Conservation (phyloP, 352 stramenopile species). For the Globisporangium solare region DNA sequence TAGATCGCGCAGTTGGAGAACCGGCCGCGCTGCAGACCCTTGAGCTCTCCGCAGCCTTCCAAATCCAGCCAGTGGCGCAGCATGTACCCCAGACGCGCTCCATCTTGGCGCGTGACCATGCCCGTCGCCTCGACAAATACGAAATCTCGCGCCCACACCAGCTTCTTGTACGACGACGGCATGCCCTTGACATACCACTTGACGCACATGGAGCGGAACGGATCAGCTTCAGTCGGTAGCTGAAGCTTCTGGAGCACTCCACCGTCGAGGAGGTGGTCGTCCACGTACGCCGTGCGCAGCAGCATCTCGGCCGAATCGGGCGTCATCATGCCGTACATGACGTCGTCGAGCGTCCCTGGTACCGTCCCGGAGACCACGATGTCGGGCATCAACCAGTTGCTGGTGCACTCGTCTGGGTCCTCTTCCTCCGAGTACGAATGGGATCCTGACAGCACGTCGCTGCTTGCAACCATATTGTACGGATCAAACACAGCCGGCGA, state of each 20-base stretch:
- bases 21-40: conserved; percentile 6
- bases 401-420: too few relatives aligned
- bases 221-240: conserved; percentile 5
- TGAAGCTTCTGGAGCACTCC: conserved; percentile 11
- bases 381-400: conserved; percentile 11
- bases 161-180: not conserved
- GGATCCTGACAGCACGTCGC: too few relatives aligned
- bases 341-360: conserved; percentile 14
- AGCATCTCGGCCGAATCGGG: conserved; percentile 17
- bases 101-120: conserved; percentile 4
- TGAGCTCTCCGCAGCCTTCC: conserved; percentile 2
- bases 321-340: conserved; percentile 15
- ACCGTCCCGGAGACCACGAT: conserved; percentile 14
- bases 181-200: conserved; percentile 19
- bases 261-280: conserved; percentile 15
- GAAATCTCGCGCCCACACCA: conserved; percentile 15
- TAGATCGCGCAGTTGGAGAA: conserved; percentile 15
- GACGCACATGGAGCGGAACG: conserved; percentile 17
- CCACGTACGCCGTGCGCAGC: conserved; percentile 15
- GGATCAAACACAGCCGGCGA: too few relatives aligned
- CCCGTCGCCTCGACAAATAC: conserved; percentile 16
- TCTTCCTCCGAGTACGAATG: too few relatives aligned
- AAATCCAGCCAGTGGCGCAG: conserved; percentile 17
- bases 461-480: too few relatives aligned
- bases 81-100: conserved; percentile 14